phyloP scores from a whole-genome alignment of 2,329 filamentous ascomycete species.

The Penicillium psychrosexuale region DNA sequence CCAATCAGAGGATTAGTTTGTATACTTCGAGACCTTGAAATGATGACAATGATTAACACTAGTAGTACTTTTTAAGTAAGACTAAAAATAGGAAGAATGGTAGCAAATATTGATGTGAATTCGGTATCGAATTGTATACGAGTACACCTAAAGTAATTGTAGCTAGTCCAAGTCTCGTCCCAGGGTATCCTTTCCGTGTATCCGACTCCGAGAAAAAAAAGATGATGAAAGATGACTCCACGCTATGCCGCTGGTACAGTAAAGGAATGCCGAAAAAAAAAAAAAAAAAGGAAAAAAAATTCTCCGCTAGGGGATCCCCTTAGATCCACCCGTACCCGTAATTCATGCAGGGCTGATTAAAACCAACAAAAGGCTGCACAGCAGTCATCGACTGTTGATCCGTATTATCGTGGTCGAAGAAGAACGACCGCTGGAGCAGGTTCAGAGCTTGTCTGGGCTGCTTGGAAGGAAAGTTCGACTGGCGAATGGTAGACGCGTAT shows the following conservation, averaged over 20 bases:
- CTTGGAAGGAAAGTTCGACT: conserved; percentile 13
- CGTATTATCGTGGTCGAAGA: conserved; percentile 32
- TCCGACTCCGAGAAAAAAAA: conserved; percentile 15
- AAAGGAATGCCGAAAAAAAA: conserved; percentile 3
- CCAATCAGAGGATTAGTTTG: conserved; percentile 9
- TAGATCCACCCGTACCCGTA: conserved; percentile 38
- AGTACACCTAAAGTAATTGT: conserved; percentile 1
- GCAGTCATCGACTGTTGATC: conserved; percentile 24
- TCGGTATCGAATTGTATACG: not conserved
- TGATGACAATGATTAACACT: not conserved
- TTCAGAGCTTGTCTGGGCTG: conserved; percentile 25
- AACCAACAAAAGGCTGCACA: conserved; percentile 26
- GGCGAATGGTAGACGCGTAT: conserved; percentile 7
- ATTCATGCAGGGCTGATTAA: conserved; percentile 32
- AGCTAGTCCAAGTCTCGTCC: conserved; percentile 10
- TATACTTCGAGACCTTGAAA: not conserved
- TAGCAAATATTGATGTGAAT: not conserved
- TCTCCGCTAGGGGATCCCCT: conserved; percentile 6
- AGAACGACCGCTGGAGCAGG: conserved; percentile 34
- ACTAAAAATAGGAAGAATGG: not conserved
- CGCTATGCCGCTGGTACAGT: conserved; percentile 31
- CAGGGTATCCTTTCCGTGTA: conserved; percentile 29
- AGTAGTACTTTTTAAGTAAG: not conserved
- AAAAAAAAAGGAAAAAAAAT: conserved; percentile 6
- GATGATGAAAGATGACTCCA: conserved; percentile 26